phyloP scores from a whole-genome alignment of 495 filamentous ascomycete species.

The Oidiodendron maius region DNA sequence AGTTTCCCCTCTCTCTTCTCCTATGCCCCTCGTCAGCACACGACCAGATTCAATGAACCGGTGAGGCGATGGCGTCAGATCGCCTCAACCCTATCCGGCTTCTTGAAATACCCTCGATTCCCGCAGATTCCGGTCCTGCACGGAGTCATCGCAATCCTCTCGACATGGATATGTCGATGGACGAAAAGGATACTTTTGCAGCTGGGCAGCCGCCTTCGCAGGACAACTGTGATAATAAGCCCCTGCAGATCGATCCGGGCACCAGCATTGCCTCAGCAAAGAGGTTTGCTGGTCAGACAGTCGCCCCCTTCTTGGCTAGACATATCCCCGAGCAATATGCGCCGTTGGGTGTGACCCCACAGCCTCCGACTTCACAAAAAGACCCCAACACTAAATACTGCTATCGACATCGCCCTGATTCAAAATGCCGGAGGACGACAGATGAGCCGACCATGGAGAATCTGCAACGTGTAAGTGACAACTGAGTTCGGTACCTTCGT shows the following conservation, averaged over 20 bases:
- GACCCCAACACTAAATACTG: constrained; percentile 84
- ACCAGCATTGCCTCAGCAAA: constrained; percentile 19
- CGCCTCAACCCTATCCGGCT: too few species aligned
- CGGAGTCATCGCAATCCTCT: too few species aligned
- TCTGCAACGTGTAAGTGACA: constrained; percentile 66
- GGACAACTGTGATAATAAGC: constrained; percentile 14
- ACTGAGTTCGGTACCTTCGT: background rate
- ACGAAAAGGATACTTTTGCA: too few species aligned
- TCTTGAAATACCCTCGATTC: too few species aligned
- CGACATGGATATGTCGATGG: too few species aligned
- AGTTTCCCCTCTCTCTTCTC: too few species aligned
- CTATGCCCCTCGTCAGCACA: too few species aligned
- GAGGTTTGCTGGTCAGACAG: constrained; percentile 43
- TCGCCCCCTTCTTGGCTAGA: constrained; percentile 78
- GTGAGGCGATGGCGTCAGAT: too few species aligned
- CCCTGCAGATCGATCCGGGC: constrained; percentile 9
- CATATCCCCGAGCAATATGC: constrained; percentile 84
- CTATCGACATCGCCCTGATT: constrained; percentile 90
- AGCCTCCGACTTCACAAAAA: constrained; percentile 29
- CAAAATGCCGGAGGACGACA: constrained; percentile 85
- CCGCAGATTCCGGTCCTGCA: too few species aligned
- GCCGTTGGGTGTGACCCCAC: constrained; percentile 41
- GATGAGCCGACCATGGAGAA: constrained; percentile 95
- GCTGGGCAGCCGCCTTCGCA: constrained; percentile 12
- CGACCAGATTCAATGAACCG: too few species aligned